Evolutionary conservation across 192 early-diverging fungal species (phyloP).

Genomic region (Phycomyces blakesleeanus): DNA sequence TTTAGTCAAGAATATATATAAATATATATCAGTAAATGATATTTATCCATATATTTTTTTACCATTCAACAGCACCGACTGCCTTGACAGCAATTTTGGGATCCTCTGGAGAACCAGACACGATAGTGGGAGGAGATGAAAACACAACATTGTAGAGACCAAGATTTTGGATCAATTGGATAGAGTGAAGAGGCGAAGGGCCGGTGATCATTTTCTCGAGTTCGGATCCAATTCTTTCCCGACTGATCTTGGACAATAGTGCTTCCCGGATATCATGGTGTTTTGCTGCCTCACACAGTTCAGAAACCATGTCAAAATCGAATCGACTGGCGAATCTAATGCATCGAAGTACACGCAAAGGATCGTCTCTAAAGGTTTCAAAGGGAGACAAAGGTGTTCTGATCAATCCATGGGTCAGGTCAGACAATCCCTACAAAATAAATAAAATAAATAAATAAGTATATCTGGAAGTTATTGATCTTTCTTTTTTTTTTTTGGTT

Average conservation of each 20-base stretch:
- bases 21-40: neutral
- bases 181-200: slow-evolving; percentile 30
- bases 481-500: too few relatives aligned
- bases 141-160: slow-evolving; percentile 46
- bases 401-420: slow-evolving; percentile 68
- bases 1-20: neutral
- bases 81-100: slow-evolving; percentile 36
- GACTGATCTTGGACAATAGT: slow-evolving; percentile 79
- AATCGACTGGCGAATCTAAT: slow-evolving; percentile 95
- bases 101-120: slow-evolving; percentile 22
- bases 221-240: slow-evolving; percentile 89
- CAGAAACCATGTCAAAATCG: slow-evolving; percentile 67
- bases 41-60: neutral
- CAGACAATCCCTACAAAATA: slow-evolving; percentile 56
- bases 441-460: too few relatives aligned
- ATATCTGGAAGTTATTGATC: too few relatives aligned
- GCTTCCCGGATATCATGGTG: slow-evolving; percentile 55
- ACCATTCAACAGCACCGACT: slow-evolving; percentile 44
- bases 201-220: slow-evolving; percentile 90
- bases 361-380: slow-evolving; percentile 94
- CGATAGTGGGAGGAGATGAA: slow-evolving; percentile 33
- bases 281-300: slow-evolving; percentile 58
- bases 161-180: slow-evolving; percentile 38
- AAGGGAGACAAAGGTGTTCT: slow-evolving; percentile 87
- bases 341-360: slow-evolving; percentile 88